These are phyloP conservation scores for Alternaria consortialis DNA, from an alignment of 2,329 filamentous ascomycete species.

Conservation along the genomic window DNA sequence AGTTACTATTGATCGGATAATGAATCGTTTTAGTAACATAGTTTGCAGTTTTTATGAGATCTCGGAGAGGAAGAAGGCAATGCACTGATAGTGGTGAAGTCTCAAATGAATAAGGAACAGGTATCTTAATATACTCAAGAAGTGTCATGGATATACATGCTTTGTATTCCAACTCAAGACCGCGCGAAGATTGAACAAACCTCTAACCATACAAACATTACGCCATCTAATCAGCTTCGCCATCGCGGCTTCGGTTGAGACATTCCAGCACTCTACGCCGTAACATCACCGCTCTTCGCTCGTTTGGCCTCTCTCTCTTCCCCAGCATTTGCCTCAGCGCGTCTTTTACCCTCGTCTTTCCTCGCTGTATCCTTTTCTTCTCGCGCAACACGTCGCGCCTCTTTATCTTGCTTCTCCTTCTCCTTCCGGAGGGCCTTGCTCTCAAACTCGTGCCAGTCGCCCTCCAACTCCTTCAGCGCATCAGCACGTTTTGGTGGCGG, in stretches of 20 bases:
- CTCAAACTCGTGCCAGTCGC: slow-evolving; percentile 99
- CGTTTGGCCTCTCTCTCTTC: slow-evolving; percentile 48
- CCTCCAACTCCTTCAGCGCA: slow-evolving; percentile 83
- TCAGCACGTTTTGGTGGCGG: slow-evolving; percentile 78
- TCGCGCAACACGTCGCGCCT: slow-evolving; percentile 55
- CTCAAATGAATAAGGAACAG: neutral
- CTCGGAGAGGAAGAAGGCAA: too few relatives aligned
- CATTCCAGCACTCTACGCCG: slow-evolving; percentile 13
- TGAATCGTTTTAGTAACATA: too few relatives aligned
- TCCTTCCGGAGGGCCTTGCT: slow-evolving; percentile 93
- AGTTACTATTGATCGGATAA: too few relatives aligned
- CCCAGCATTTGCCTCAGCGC: slow-evolving; percentile 40
- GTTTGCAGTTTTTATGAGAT: too few relatives aligned
- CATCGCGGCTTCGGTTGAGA: neutral
- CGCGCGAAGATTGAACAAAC: neutral
- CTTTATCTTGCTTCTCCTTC: slow-evolving; percentile 74
- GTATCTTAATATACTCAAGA: neutral
- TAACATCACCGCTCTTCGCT: slow-evolving; percentile 35
- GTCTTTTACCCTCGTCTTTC: slow-evolving; percentile 47
- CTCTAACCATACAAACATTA: slow-evolving; percentile 3
- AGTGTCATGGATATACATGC: neutral
- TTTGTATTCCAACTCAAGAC: neutral
- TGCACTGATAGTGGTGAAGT: too few relatives aligned
- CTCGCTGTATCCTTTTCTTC: slow-evolving; percentile 35
- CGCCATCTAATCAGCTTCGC: neutral